Evolutionary conservation across 495 filamentous ascomycete genomes (phyloP).

Genomic region (Daldinia vernicosa): DNA sequence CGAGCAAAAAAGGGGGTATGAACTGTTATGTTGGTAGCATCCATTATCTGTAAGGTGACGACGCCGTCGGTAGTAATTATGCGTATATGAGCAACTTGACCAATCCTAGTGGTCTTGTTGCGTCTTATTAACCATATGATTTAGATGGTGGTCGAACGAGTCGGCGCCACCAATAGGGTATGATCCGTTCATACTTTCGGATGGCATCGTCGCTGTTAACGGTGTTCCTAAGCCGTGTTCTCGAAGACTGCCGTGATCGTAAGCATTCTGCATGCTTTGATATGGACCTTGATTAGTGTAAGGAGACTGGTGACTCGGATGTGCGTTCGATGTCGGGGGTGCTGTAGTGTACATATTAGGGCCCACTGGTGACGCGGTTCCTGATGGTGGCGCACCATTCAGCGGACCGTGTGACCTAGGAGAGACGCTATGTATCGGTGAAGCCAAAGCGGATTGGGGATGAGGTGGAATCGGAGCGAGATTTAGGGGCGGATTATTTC

Average conservation of each 20-base stretch:
- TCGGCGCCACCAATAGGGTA: conserved; percentile 34
- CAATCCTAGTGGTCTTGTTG: conserved; percentile 30
- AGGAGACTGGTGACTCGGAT: conserved; percentile 43
- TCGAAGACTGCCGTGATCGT: conserved; percentile 44
- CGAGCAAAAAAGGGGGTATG: conserved; percentile 9
- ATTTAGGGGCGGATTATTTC: conserved; percentile 43
- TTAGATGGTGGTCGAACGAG: conserved; percentile 33
- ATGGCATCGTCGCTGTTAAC: conserved; percentile 44
- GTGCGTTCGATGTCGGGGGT: conserved; percentile 43
- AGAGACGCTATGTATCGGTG: conserved; percentile 45
- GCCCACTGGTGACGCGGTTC: conserved; percentile 44
- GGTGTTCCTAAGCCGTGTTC: conserved; percentile 45
- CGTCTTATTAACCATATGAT: conserved; percentile 40
- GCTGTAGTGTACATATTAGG: conserved; percentile 48
- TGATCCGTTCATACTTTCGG: conserved; percentile 42
- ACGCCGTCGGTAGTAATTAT: conserved; percentile 1
- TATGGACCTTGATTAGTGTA: conserved; percentile 44
- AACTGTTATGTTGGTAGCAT: conserved; percentile 1
- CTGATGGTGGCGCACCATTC: conserved; percentile 40
- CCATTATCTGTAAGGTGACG: neutral
- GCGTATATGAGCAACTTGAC: neutral
- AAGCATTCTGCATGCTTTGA: conserved; percentile 43
- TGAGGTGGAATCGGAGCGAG: conserved; percentile 45
- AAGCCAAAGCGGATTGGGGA: conserved; percentile 41
- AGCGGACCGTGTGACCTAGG: conserved; percentile 42